phyloP scores from a whole-genome alignment of 306 rosid species.

The Casuarina equisetifolia region DNA sequence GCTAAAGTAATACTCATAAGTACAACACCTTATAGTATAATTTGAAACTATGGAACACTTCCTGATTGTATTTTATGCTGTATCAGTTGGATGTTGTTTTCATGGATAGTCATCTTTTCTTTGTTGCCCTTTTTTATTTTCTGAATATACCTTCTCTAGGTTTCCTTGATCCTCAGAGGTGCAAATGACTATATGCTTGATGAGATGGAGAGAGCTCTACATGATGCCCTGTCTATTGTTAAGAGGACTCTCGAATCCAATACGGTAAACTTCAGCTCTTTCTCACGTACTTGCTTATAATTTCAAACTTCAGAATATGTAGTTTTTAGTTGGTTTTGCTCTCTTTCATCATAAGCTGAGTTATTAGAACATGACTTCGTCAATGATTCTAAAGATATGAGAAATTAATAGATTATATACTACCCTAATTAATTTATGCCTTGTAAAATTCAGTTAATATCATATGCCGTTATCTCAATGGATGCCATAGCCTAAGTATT shows the following conservation, averaged over 20 bases:
- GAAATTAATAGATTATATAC: background rate
- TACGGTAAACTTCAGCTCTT: slow-evolving; percentile 46
- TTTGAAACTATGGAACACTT: background rate
- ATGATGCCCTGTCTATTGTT: slow-evolving; percentile 87
- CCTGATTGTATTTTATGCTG: background rate
- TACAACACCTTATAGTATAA: background rate
- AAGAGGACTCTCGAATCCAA: slow-evolving; percentile 97
- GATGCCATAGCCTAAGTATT: background rate
- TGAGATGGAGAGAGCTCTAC: slow-evolving; percentile 98
- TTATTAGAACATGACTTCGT: background rate
- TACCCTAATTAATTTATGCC: background rate
- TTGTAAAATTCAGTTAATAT: background rate
- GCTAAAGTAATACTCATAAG: background rate
- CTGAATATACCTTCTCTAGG: slow-evolving; percentile 39
- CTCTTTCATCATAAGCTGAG: background rate
- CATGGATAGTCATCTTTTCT: slow-evolving; percentile 1
- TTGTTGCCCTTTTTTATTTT: background rate
- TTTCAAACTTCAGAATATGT: background rate
- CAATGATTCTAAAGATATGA: background rate
- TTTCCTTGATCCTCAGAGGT: slow-evolving; percentile 87
- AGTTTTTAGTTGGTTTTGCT: background rate
- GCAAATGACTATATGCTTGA: slow-evolving; percentile 99
- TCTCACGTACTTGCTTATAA: background rate
- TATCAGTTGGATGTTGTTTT: slow-evolving; percentile 13
- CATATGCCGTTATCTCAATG: background rate